phyloP scores from a whole-genome alignment of 2,329 filamentous ascomycete genomes.

The Xylariaceae sp. region DNA sequence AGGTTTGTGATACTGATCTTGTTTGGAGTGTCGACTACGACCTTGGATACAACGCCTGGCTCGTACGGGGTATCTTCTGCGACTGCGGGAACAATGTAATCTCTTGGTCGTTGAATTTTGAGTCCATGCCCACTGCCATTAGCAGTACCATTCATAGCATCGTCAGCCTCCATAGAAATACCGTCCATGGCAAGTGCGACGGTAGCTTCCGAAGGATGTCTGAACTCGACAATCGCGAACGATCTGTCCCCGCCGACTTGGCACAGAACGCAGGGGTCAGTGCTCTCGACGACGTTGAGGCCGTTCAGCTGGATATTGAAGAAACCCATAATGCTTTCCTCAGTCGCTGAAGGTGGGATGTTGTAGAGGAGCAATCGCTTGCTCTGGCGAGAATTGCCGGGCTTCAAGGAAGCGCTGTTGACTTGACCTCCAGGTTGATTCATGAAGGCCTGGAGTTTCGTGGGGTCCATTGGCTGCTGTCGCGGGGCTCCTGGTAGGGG shows the following conservation, averaged over 20 bases:
- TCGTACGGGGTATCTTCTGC: constrained; percentile 70
- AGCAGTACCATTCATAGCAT: constrained; percentile 48
- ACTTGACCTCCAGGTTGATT: constrained; percentile 73
- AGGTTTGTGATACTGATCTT: constrained; percentile 94
- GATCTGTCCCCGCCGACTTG: constrained; percentile 74
- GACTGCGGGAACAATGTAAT: constrained; percentile 88
- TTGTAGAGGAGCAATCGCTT: constrained; percentile 90
- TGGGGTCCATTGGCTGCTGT: constrained; percentile 92
- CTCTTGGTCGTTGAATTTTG: constrained; percentile 81
- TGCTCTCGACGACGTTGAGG: constrained; percentile 81
- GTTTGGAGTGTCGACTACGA: constrained; percentile 87
- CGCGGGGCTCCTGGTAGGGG: constrained; percentile 91
- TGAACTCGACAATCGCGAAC: constrained; percentile 90
- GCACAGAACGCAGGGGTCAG: constrained; percentile 79
- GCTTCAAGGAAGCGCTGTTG: constrained; percentile 78
- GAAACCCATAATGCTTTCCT: constrained; percentile 74
- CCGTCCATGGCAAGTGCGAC: constrained; percentile 87
- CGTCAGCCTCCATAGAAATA: constrained; percentile 76
- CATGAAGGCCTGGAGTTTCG: constrained; percentile 92
- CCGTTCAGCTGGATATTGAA: constrained; percentile 97
- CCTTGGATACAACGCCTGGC: constrained; percentile 69
- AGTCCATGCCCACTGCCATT: constrained; percentile 54
- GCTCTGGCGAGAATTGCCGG: constrained; percentile 87
- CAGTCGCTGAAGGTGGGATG: constrained; percentile 66
- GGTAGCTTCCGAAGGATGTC: constrained; percentile 80